phyloP scores from a whole-genome alignment of 768 basidiomycete genomes.

The Collybia sordida region DNA sequence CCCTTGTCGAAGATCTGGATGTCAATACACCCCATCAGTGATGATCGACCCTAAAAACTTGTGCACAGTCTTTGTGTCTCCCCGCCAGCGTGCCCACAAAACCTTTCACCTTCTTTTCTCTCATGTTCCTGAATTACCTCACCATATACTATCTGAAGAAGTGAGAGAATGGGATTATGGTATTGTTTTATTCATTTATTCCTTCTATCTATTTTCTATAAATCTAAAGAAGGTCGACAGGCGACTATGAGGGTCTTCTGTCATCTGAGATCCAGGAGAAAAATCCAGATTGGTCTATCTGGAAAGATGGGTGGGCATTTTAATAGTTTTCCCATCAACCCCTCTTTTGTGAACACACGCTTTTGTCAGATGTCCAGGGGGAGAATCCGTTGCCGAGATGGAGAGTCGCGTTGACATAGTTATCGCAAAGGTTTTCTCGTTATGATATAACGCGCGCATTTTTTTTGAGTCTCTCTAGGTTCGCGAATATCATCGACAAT shows the following conservation, averaged over 20 bases:
- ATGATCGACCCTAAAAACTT: constrained; percentile 80
- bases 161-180: constrained; percentile 88
- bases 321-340: background rate
- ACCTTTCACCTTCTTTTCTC: constrained; percentile 84
- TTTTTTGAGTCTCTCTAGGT: constrained; percentile 41
- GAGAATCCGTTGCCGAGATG: constrained; percentile 85
- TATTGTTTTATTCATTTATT: constrained; percentile 9
- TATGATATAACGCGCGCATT: background rate
- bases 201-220: background rate
- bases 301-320: constrained; percentile 70
- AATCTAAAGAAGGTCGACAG: constrained; percentile 24
- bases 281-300: constrained; percentile 73
- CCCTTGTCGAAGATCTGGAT: too few relatives aligned
- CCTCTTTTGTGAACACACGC: constrained; percentile 12
- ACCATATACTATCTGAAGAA: constrained; percentile 62
- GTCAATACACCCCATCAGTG: constrained; percentile 35
- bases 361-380: constrained; percentile 71
- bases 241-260: constrained; percentile 83
- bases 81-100: constrained; percentile 80
- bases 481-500: constrained; percentile 68
- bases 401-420: constrained; percentile 72
- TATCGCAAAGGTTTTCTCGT: constrained; percentile 58
- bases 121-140: constrained; percentile 37
- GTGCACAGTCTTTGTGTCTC: constrained; percentile 76
- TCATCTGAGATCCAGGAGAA: constrained; percentile 74